Base-by-base conservation (phyloP, 2,329 filamentous ascomycete species). In the Aotearoamyces nothofagi region DNA sequence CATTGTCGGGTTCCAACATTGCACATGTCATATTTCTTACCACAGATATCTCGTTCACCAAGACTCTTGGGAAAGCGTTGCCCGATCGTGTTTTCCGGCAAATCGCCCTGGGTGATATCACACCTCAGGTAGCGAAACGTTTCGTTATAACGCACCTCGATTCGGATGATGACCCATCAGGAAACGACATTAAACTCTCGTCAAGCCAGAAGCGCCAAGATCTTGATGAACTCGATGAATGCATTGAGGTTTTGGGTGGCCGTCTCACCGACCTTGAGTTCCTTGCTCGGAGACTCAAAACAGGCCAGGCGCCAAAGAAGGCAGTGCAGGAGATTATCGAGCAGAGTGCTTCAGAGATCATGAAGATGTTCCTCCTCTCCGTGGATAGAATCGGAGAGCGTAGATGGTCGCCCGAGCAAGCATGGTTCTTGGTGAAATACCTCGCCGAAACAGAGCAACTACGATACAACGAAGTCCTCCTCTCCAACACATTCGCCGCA, bases 11-110 rank as follows among this genome's bases (percentile, higher is more conserved):
- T 25, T 76, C 78, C 29, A 93, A 94, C 39, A 66, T 92, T 24
- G 87, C 87, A 1, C 90, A 96, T 51, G 84, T 96, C 32, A 76
- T 98, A 33, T 93, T 96, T 60, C 61, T 98, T 20, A 94, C 87
- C 0, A 83, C 78, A 33, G 87, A 96, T 39, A 69, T 83, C 1
- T 81, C 83, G 0, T 93, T 83, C 53, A 78, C 79, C 27, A 96
- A 96, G 51, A 77, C 81, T 0, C 60, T 96, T 2, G 75, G 79
- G 34, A 90, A 83, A 48, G 80, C 83, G 1, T 63, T 98, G 12
- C 90, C 90, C 0, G 87, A 94, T 45, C 72, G 90, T 15, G 78
- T 94, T 9, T 92, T 96, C 61, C 74, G 81, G 31, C 78, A 83
- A 28, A 75, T 94, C 19, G 71, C 81, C 0, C 61, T 98, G 2